phyloP scores from a whole-genome alignment of 1,139 yeast genomes.

The Suhomyces bokatorum region DNA sequence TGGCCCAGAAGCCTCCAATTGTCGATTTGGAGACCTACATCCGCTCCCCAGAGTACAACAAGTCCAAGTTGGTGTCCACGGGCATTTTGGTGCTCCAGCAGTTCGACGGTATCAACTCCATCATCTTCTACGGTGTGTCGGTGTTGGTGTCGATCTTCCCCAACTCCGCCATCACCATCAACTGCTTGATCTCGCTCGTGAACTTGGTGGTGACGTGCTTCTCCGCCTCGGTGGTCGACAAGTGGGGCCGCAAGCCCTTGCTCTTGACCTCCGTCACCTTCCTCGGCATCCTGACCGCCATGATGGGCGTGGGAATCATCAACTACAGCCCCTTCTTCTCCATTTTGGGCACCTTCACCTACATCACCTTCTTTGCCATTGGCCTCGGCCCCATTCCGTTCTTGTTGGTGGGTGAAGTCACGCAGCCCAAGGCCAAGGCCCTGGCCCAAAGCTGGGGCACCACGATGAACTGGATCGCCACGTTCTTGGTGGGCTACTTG shows the following conservation, averaged over 20 bases:
- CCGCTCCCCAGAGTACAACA: conserved; percentile 49
- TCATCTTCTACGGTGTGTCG: conserved; percentile 88
- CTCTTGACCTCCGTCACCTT: conserved; percentile 61
- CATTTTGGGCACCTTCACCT: conserved; percentile 65
- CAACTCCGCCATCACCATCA: conserved; percentile 63
- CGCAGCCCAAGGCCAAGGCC: conserved; percentile 77
- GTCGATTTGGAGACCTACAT: conserved; percentile 43
- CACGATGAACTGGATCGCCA: conserved; percentile 86
- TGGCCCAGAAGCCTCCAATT: conserved; percentile 6
- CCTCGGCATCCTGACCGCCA: conserved; percentile 67
- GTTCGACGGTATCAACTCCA: conserved; percentile 88
- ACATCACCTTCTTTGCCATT: conserved; percentile 81
- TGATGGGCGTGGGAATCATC: conserved; percentile 68
- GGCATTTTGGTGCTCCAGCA: conserved; percentile 86
- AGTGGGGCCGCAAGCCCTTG: conserved; percentile 73
- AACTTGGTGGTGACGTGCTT: conserved; percentile 72
- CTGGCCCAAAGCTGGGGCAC: conserved; percentile 93
- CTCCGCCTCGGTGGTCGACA: conserved; percentile 73
- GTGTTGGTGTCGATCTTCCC: conserved; percentile 73
- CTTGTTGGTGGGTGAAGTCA: conserved; percentile 81
- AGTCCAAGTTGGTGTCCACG: conserved; percentile 66
- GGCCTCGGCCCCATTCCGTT: conserved; percentile 97
- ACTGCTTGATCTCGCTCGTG: conserved; percentile 69
- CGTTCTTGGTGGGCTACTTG: conserved; percentile 74
- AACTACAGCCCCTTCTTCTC: conserved; percentile 51